Evolutionary conservation across 2,329 filamentous ascomycete genomes (phyloP).

Genomic region (Zymoseptoria passerinii): DNA sequence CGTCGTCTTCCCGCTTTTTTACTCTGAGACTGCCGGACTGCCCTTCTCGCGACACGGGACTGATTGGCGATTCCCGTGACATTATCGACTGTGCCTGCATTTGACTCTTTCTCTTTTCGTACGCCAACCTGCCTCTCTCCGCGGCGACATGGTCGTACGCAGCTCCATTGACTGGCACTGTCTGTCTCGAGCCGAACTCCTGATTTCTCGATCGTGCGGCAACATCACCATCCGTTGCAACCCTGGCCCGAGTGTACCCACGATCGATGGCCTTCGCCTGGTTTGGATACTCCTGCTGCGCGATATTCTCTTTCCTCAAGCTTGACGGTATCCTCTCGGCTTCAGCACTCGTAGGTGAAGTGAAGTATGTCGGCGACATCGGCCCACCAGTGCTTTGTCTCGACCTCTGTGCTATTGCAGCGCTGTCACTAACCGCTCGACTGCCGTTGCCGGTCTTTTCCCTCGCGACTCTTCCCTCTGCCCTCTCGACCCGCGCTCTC

Average conservation of each 20-base stretch:
- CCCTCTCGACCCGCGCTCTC: conserved; percentile 72
- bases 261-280: background rate
- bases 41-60: conserved; percentile 14
- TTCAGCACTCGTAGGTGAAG: background rate
- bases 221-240: background rate
- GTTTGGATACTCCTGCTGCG: background rate
- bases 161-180: conserved; percentile 6
- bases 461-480: conserved; percentile 56
- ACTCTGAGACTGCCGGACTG: conserved; percentile 5
- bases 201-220: background rate
- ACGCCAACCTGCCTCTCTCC: conserved; percentile 25
- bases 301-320: background rate
- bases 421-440: conserved; percentile 22
- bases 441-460: conserved; percentile 15
- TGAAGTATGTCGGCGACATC: background rate
- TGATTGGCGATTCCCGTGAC: conserved; percentile 13
- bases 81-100: conserved; percentile 3
- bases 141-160: conserved; percentile 8
- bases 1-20: conserved; percentile 27
- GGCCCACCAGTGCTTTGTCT: background rate
- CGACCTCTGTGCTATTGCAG: background rate
- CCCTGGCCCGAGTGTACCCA: background rate
- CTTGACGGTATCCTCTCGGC: background rate
- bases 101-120: conserved; percentile 24
- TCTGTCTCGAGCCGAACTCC: conserved; percentile 7